Base-by-base conservation (phyloP, 495 filamentous ascomycete genomes). In the Aspergillus baeticus region DNA sequence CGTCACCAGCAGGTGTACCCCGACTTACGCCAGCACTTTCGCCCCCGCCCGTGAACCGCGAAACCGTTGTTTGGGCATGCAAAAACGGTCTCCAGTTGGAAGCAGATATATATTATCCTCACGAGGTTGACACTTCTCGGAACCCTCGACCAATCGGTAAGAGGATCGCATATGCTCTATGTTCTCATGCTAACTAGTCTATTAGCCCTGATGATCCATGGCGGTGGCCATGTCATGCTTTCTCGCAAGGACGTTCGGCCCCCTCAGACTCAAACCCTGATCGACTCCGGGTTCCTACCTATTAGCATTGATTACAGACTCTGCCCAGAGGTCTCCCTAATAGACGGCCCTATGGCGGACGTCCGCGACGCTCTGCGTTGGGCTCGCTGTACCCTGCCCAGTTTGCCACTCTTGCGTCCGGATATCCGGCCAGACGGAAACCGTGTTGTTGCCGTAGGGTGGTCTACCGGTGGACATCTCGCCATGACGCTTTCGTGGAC, bases 221-320 rank as follows among this genome's bases (percentile, higher is more conserved):
- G 82, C 1, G 81, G 81, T 10, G 71, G 81, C 29, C 77, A 84
- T 49, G 55, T 80, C 2, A 74, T 75, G 47, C 59, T 80, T 13
- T 72, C 75, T 0, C 65, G 81, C 0, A 73, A 73, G 17, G 79
- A 75, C 34, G 64, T 84, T n/a, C 66, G 71, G 0, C 69, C 67
- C 0, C 38, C 47, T 2, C 83, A 84, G 43, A 78, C 69, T 0
- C 26, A 60, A 6, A 23, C 68, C 0, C 69, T 84, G 0, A 63
- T 81, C 1, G 53, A 64, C 0, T 53, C 51, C 2, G 80, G 79
- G 6, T 71, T 84, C 50, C 54, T 86, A 0, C 81, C 83, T 2
- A 64, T 86, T 11, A 80, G 76, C 55, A 37, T 83, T 5, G 83
- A 86, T 58, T 79, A 84, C 62, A 61, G 82, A 13, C 73, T 86